Base-by-base conservation (phyloP, 2,329 filamentous ascomycete species). In the Knufia petricola region DNA sequence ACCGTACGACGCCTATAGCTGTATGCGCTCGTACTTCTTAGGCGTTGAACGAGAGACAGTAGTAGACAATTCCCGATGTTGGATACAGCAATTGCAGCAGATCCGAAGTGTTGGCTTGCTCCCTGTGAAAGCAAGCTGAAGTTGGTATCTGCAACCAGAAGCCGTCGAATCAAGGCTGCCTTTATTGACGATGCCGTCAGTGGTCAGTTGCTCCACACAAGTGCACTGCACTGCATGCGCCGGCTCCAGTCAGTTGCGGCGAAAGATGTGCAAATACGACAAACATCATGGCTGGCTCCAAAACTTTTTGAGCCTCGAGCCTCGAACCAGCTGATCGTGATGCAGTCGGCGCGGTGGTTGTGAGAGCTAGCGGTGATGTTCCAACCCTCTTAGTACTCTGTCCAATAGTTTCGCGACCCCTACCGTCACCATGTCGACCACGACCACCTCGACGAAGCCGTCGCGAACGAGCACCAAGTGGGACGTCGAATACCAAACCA, bases 401-500 rank as follows among this genome's bases (percentile, higher is more conserved):
- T 6, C 6, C 4, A 17, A 6, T 8, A n/a, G 7, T 7, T 17
- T 6, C 15, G 32, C 13, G 6, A 36, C 32, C 32, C 8, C 6
- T 8, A 19, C 15, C n/a, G 17, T 17, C 17, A 37, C 4, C 20
- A 46, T 46, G 43, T 26, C 43, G 13, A 19, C 43, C 4, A 46
- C 43, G 13, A 46, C 30, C 4, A 46, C 43, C 15, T 12, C 19
- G 4, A 46, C 43, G 17, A 38, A 20, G 20, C 26, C 32, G 21
- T 15, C 20, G 4, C 23, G 26, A 21, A 48, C 45, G 8, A 42
- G 21, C 52, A 85, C 82, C 47, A 72, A 79, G 64, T 95, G 90
- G 90, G 79, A 87, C 57, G 82, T 86, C 65, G 78, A 88, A 59
- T 96, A 86, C 70, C 78, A 95, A 65, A 94, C 87, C 3, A 69